Evolutionary conservation across 2,329 filamentous ascomycete species (phyloP).

Genomic region (Acrocalymma vagum): DNA sequence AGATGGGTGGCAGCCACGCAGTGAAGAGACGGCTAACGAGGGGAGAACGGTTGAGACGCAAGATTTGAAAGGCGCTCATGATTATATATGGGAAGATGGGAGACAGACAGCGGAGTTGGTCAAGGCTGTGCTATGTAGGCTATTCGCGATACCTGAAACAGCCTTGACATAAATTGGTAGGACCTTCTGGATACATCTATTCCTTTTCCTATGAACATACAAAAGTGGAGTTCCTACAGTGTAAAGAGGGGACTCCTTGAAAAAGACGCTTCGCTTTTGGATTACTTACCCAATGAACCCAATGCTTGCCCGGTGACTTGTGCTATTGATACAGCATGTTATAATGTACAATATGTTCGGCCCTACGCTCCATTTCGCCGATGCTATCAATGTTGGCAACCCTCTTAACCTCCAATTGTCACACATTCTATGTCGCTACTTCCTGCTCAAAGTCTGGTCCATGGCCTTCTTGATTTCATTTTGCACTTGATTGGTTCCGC

Average conservation of each 20-base stretch:
- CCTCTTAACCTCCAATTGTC: background rate
- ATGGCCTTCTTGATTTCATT: slow-evolving; percentile 44
- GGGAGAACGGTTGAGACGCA: slow-evolving; percentile 47
- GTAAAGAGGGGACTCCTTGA: slow-evolving; percentile 23
- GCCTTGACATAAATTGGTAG: slow-evolving; percentile 4
- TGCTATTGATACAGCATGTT: slow-evolving; percentile 41
- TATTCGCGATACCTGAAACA: slow-evolving; percentile 15
- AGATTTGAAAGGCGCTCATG: slow-evolving; percentile 67
- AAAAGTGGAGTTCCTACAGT: slow-evolving; percentile 16
- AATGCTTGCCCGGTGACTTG: slow-evolving; percentile 28
- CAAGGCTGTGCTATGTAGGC: slow-evolving; percentile 31
- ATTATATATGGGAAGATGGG: slow-evolving; percentile 71
- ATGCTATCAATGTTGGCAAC: too few relatives aligned
- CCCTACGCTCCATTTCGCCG: slow-evolving; percentile 6
- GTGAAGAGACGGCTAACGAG: slow-evolving; percentile 36
- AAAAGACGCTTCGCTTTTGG: slow-evolving; percentile 19
- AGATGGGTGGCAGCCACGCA: slow-evolving; percentile 48
- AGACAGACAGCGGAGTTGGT: slow-evolving; percentile 60
- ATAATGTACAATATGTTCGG: slow-evolving; percentile 38
- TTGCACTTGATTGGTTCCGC: slow-evolving; percentile 30
- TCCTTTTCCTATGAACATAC: slow-evolving; percentile 22
- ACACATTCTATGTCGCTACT: slow-evolving; percentile 19
- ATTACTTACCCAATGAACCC: slow-evolving; percentile 21
- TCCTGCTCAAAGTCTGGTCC: slow-evolving; percentile 43
- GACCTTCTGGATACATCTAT: too few relatives aligned